These are phyloP conservation scores for Chaetoceros muelleri DNA, from an alignment of 108 stramenopile species.

Conservation along the genomic window DNA sequence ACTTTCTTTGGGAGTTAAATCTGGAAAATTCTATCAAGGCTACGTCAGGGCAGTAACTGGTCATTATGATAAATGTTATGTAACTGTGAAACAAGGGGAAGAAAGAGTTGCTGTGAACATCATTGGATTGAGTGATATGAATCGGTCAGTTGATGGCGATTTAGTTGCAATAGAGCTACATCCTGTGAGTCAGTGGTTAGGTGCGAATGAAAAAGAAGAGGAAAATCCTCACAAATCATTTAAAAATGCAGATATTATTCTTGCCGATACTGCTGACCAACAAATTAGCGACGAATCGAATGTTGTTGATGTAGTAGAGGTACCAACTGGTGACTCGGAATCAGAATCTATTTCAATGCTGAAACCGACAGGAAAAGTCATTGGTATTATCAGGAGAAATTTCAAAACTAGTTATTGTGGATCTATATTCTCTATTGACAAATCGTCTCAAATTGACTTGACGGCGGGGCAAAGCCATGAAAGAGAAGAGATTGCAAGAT, in stretches of 20 bases:
- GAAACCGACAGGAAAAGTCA: constrained; percentile 75
- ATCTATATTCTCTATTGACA: constrained; percentile 47
- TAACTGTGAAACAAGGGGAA: constrained; percentile 65
- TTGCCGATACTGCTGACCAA: constrained; percentile 63
- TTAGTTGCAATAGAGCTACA: constrained; percentile 83
- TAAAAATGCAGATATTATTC: constrained; percentile 27
- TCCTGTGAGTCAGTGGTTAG: constrained; percentile 47
- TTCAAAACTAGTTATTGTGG: constrained; percentile 61
- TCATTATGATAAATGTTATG: constrained; percentile 23
- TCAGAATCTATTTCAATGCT: constrained; percentile 6
- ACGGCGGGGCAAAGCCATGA: constrained; percentile 19
- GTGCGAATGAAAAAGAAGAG: constrained; percentile 3
- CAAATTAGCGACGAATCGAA: constrained; percentile 47
- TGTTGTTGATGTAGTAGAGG: constrained; percentile 39
- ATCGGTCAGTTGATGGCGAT: constrained; percentile 95
- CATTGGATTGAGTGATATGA: constrained; percentile 45
- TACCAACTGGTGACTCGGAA: constrained; percentile 12
- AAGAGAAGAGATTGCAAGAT: constrained; percentile 67
- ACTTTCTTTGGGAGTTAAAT: constrained; percentile 48
- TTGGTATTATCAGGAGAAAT: constrained; percentile 80
- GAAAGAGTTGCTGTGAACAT: constrained; percentile 72
- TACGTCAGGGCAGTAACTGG: constrained; percentile 38
- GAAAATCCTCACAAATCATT: neutral
- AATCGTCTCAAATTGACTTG: constrained; percentile 2
- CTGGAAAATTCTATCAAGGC: constrained; percentile 58